Evolutionary conservation across 768 basidiomycete genomes (phyloP).

Genomic region (Trametes cinnabarina): DNA sequence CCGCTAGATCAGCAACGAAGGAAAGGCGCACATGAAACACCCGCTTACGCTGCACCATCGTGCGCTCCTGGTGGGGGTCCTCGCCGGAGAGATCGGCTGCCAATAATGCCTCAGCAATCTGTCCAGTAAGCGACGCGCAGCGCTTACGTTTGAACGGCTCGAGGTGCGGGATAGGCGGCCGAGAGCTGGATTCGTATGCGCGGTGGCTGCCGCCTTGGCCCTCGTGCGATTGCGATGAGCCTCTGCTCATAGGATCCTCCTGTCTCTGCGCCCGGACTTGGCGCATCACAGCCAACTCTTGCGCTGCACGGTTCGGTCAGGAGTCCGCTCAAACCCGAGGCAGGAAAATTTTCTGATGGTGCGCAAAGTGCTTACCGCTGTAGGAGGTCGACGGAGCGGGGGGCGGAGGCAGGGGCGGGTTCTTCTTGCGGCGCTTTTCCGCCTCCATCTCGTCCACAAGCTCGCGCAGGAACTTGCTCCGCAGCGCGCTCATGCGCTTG

Average conservation of each 20-base stretch:
- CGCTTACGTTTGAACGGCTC: slow-evolving; percentile 12
- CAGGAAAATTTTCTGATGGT: neutral
- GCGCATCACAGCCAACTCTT: slow-evolving; percentile 19
- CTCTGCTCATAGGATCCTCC: slow-evolving; percentile 23
- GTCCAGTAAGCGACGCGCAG: neutral
- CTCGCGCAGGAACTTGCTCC: slow-evolving; percentile 69
- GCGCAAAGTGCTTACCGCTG: slow-evolving; percentile 2
- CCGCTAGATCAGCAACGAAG: neutral
- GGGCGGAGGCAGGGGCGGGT: slow-evolving; percentile 26
- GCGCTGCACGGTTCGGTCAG: slow-evolving; percentile 5
- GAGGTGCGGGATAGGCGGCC: slow-evolving; percentile 1
- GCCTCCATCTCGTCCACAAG: slow-evolving; percentile 50
- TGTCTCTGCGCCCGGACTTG: slow-evolving; percentile 20
- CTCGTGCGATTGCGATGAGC: slow-evolving; percentile 30
- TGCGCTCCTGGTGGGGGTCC: slow-evolving; percentile 33
- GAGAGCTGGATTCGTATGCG: slow-evolving; percentile 8
- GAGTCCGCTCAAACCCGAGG: neutral
- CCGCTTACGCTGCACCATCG: slow-evolving; percentile 46
- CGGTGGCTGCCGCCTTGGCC: slow-evolving; percentile 10
- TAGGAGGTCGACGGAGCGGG: slow-evolving; percentile 19
- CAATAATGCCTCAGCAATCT: neutral
- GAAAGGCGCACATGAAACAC: neutral
- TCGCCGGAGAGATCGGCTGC: slow-evolving; percentile 9
- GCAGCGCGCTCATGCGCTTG: slow-evolving; percentile 63
- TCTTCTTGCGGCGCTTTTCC: slow-evolving; percentile 44